Base-by-base conservation (phyloP, 805 yeast genomes). In the Candida qinlingensis region DNA sequence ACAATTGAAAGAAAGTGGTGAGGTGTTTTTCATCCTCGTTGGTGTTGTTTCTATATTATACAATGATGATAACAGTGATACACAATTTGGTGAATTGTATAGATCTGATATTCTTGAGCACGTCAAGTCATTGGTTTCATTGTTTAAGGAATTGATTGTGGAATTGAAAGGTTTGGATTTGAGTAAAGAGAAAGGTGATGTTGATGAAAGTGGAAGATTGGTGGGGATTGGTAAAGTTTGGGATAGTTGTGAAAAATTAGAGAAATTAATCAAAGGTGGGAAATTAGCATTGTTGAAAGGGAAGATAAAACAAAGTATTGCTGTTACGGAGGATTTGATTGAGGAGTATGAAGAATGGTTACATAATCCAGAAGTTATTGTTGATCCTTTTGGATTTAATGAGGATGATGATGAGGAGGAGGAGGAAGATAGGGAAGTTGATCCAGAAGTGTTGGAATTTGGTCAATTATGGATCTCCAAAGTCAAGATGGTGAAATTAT, bases 331-430 rank as follows among this genome's bases (percentile, higher is more conserved):
- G 19, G 92, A 85, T 63, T 85, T 83, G 0, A 64, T 77, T n/a
- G 77, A 73, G 8, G 95, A 87, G 57, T 73, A 85, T 44, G 79
- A 71, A 25, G 87, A 79, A 49, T 87, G 92, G 87, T 59, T 82
- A 3, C 79, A 79, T 49, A 74, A 82, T 52, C 92, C 91, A 0
- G 68, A 67, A 11, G 67, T 66, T 7, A 49, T 57, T 31, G 58
- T 68, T 36, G 81, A 79, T 63, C 82, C 81, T 1, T 80, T 79
- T 58, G 83, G 79, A 2, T 56, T 73, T 8, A 69, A 63, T 28
- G 69, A 58, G 9, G 68, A 57, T 5, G 67, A 59, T 7, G 68
- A 63, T 4, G 66, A 59, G 0, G 65, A 62, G 5, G 47, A 51
- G 8, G 48, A 50, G 4, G 46, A 46, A 0, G 57, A 60, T n/a